These are phyloP conservation scores for Xanthoconium purpureum DNA, from an alignment of 768 basidiomycete species.

Conservation along the genomic window DNA sequence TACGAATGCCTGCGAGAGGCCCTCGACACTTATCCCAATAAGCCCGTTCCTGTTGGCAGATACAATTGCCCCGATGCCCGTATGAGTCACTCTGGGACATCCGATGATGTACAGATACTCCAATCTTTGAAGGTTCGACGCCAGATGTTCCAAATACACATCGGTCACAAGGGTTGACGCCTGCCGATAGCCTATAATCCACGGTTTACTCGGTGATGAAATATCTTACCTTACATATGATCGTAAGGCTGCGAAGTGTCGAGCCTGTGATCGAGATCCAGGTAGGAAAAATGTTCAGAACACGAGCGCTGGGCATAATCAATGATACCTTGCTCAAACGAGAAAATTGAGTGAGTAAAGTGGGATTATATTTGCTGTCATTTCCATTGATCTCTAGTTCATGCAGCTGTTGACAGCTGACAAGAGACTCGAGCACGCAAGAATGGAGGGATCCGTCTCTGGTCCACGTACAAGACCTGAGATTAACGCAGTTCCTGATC, in stretches of 20 bases:
- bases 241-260: slow-evolving; percentile 53
- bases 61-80: slow-evolving; percentile 53
- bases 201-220: not conserved
- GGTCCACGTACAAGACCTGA: slow-evolving; percentile 72
- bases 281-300: slow-evolving; percentile 45
- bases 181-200: slow-evolving; percentile 33
- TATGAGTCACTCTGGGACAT: slow-evolving; percentile 65
- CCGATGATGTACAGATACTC: slow-evolving; percentile 62
- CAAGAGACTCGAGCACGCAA: slow-evolving; percentile 53
- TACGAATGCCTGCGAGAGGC: slow-evolving; percentile 60
- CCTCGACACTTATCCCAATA: slow-evolving; percentile 56
- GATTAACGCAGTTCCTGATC: slow-evolving; percentile 57
- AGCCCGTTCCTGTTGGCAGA: slow-evolving; percentile 46
- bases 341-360: slow-evolving; percentile 48
- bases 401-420: slow-evolving; percentile 38
- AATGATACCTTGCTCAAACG: slow-evolving; percentile 55
- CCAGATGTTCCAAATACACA: slow-evolving; percentile 45
- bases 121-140: slow-evolving; percentile 47
- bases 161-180: slow-evolving; percentile 60
- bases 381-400: slow-evolving; percentile 75
- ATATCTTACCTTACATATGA: slow-evolving; percentile 63
- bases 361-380: slow-evolving; percentile 46
- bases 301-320: slow-evolving; percentile 67
- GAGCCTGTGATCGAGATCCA: slow-evolving; percentile 49
- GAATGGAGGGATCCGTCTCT: slow-evolving; percentile 71